Conservation (phyloP, 108 stramenopile genomes). For the Craspedostauros australis region DNA sequence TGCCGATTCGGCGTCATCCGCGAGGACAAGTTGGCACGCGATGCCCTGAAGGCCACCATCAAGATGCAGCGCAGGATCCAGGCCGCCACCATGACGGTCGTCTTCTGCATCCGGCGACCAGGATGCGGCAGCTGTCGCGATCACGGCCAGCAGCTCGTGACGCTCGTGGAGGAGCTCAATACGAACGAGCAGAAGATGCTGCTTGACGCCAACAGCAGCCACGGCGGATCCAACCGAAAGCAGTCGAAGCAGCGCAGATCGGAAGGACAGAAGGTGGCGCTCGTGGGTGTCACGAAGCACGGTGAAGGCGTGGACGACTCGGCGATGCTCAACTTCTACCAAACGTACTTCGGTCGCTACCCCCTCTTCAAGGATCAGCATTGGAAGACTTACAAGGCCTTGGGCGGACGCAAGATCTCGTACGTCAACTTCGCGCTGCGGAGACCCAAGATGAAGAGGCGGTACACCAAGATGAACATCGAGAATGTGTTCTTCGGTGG, state of each 20-base stretch:
- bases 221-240: too few relatives aligned
- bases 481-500: not conserved
- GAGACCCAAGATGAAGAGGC: not conserved
- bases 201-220: too few relatives aligned
- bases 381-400: conserved; percentile 6
- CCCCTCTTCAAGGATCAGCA: conserved; percentile 6
- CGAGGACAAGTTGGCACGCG: too few relatives aligned
- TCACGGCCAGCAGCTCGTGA: conserved; percentile 3
- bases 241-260: too few relatives aligned
- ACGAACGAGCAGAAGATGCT: too few relatives aligned
- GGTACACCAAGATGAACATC: not conserved
- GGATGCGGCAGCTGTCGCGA: conserved; percentile 7
- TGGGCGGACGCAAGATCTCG: conserved; percentile 4
- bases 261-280: not conserved
- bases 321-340: conserved; percentile 5
- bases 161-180: too few relatives aligned
- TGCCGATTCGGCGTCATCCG: too few relatives aligned
- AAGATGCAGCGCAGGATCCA: too few relatives aligned
- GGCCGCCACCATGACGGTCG: too few relatives aligned
- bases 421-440: not conserved
- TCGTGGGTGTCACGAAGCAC: not conserved
- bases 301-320: not conserved
- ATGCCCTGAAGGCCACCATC: too few relatives aligned
- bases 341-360: conserved; percentile 4
- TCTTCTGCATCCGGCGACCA: conserved; percentile 2